These are phyloP conservation scores for Sclerotinia nivalis DNA, from an alignment of 2,329 filamentous ascomycete genomes.

Conservation along the genomic window DNA sequence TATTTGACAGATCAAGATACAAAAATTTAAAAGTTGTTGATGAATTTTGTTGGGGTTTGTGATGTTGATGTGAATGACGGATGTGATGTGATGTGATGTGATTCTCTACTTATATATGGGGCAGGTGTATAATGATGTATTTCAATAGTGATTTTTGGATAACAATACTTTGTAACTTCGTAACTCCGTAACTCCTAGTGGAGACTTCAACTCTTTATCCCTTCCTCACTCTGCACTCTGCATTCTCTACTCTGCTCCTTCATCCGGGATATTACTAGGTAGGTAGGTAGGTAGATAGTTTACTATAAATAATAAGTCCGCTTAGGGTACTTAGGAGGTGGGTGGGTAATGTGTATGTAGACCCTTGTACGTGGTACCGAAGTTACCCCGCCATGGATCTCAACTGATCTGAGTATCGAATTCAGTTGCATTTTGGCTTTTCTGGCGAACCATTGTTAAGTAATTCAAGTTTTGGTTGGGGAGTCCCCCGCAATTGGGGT, in stretches of 20 bases:
- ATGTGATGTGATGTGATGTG: background rate
- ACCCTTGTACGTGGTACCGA: too few species aligned
- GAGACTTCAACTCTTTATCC: too few species aligned
- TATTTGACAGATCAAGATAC: conserved; percentile 7
- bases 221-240: too few species aligned
- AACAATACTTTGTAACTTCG: background rate
- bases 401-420: background rate
- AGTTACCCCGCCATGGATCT: too few species aligned
- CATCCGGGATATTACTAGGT: too few species aligned
- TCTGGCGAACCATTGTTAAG: background rate
- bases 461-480: background rate
- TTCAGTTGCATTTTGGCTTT: background rate
- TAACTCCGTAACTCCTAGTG: too few species aligned
- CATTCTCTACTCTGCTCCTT: too few species aligned
- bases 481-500: background rate
- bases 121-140: background rate
- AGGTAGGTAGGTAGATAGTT: too few species aligned
- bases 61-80: background rate
- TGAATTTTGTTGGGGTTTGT: background rate
- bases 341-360: too few species aligned
- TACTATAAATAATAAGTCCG: too few species aligned
- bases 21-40: conserved; percentile 14
- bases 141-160: background rate
- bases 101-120: background rate
- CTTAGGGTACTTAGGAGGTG: too few species aligned